phyloP scores from a whole-genome alignment of 1,139 yeast genomes.

The Cylindricascospora bacillispora region DNA sequence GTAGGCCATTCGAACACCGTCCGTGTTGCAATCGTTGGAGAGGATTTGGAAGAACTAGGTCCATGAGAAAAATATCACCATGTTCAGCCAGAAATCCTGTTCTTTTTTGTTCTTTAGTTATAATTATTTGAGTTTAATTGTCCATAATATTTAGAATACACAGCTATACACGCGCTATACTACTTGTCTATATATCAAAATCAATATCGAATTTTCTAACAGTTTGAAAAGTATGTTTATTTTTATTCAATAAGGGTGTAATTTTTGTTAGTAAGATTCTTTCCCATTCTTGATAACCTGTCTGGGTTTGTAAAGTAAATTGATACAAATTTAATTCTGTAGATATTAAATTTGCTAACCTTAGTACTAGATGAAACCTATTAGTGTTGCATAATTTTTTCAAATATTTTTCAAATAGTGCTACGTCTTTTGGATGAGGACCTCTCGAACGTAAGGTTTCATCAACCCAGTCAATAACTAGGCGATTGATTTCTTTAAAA shows the following conservation, averaged over 20 bases:
- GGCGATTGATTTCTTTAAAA: constrained; percentile 28
- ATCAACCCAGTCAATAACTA: constrained; percentile 38
- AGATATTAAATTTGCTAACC: constrained; percentile 15
- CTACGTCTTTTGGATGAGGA: constrained; percentile 47
- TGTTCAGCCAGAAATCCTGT: too few relatives aligned
- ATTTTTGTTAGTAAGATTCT: constrained; percentile 13
- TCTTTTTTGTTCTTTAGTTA: constrained; percentile 1
- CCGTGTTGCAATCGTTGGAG: constrained; percentile 42
- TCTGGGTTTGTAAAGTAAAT: constrained; percentile 2
- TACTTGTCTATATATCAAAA: constrained; percentile 14
- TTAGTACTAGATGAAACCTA: constrained; percentile 14
- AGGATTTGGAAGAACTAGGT: too few relatives aligned
- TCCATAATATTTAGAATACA: too few relatives aligned
- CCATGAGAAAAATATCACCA: too few relatives aligned
- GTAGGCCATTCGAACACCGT: constrained; percentile 97
- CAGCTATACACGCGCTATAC: too few relatives aligned
- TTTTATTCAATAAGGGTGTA: constrained; percentile 17
- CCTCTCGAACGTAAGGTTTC: constrained; percentile 34
- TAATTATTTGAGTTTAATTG: background rate
- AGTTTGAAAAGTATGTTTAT: constrained; percentile 14
- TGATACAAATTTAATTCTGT: constrained; percentile 11
- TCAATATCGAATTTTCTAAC: constrained; percentile 15
- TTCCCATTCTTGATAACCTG: constrained; percentile 24
- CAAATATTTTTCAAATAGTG: constrained; percentile 27
- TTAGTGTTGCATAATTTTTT: constrained; percentile 15